These are phyloP conservation scores for Leccinum boreale DNA, from an alignment of 768 basidiomycete species.

Conservation along the genomic window DNA sequence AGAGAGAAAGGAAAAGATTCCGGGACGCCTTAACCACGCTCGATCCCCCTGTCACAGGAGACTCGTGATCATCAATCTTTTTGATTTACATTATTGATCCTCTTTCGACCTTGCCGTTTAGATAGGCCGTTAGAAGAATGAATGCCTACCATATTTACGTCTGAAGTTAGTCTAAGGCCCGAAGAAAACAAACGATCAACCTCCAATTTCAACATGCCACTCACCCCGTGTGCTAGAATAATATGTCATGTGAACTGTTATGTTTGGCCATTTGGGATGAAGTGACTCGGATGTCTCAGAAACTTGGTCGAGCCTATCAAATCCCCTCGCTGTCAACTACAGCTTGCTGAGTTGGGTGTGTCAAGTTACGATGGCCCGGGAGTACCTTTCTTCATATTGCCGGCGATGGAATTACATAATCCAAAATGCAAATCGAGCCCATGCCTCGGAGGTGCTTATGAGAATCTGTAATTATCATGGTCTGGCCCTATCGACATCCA, in stretches of 20 bases:
- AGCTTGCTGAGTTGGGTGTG: too few relatives aligned
- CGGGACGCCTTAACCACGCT: slow-evolving; percentile 78
- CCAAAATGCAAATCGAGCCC: too few relatives aligned
- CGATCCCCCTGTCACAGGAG: slow-evolving; percentile 49
- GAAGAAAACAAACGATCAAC: neutral
- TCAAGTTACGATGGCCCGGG: too few relatives aligned
- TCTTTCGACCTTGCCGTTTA: neutral
- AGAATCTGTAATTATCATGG: too few relatives aligned
- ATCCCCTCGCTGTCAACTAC: too few relatives aligned
- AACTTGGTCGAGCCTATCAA: neutral
- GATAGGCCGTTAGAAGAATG: neutral
- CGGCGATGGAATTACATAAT: too few relatives aligned
- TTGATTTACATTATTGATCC: neutral
- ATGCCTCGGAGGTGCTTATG: too few relatives aligned
- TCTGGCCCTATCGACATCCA: too few relatives aligned
- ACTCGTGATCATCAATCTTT: neutral
- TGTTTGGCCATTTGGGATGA: neutral
- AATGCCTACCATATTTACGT: neutral
- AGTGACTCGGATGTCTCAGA: neutral
- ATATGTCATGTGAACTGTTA: neutral
- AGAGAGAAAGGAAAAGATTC: slow-evolving; percentile 67
- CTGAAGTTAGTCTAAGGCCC: neutral
- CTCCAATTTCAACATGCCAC: neutral
- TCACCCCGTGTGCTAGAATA: neutral
- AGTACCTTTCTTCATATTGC: too few relatives aligned